Evolutionary conservation across 257 asterid genomes (phyloP).

Genomic region (Solanum acaule): DNA sequence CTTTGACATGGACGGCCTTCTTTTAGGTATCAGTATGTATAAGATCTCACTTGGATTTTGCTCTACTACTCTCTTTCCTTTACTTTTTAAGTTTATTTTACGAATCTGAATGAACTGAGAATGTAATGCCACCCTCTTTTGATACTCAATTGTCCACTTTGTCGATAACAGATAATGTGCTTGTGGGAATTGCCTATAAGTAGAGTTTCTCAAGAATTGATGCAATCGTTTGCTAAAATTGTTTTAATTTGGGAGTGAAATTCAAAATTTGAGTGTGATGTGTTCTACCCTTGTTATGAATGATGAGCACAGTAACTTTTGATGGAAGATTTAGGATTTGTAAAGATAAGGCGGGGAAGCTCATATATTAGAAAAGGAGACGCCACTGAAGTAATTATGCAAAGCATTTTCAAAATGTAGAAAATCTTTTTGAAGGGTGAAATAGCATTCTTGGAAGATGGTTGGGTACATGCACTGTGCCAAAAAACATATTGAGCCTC

Average conservation of each 20-base stretch:
- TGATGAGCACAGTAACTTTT: background rate
- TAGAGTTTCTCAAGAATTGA: background rate
- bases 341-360: background rate
- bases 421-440: background rate
- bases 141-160: background rate
- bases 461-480: background rate
- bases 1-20: slow-evolving; percentile 96
- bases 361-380: background rate
- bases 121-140: background rate
- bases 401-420: background rate
- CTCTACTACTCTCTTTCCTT: background rate
- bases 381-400: background rate
- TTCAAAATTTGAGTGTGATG: background rate
- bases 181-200: background rate
- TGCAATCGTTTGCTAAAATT: background rate
- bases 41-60: background rate
- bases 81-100: background rate
- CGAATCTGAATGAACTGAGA: background rate
- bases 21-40: slow-evolving; percentile 40
- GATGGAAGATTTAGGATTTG: background rate
- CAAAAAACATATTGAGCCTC: background rate
- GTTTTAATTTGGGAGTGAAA: background rate
- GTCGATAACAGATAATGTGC: background rate
- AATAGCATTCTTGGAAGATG: background rate
- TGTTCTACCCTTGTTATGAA: background rate